Evolutionary conservation across 2,329 filamentous ascomycete species (phyloP).

Genomic region (Calonectria pseudoturangicola): DNA sequence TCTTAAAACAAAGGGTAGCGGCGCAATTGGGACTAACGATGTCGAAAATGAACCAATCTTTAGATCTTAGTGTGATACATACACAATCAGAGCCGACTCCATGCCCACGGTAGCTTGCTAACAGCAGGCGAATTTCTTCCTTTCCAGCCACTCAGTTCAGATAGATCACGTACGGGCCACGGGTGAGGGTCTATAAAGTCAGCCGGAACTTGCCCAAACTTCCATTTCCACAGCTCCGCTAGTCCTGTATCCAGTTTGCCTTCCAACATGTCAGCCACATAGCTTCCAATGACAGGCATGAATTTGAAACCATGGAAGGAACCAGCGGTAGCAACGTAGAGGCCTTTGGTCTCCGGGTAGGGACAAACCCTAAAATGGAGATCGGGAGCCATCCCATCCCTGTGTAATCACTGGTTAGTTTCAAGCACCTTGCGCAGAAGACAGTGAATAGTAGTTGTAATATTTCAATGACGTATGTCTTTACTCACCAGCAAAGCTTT

Average conservation of each 20-base stretch:
- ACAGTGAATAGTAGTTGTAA: background rate
- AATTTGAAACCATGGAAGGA: constrained; percentile 74
- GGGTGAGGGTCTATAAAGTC: constrained; percentile 50
- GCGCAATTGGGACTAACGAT: no score
- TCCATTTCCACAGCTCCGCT: constrained; percentile 61
- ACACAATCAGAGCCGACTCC: constrained; percentile 46
- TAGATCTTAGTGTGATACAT: background rate
- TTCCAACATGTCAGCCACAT: constrained; percentile 59
- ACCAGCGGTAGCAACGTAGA: constrained; percentile 71
- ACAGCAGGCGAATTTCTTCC: constrained; percentile 47
- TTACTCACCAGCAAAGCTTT: constrained; percentile 65
- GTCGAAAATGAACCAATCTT: no score
- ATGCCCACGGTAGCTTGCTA: constrained; percentile 51
- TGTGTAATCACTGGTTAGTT: constrained; percentile 33
- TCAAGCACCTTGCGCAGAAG: background rate
- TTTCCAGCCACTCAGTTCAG: constrained; percentile 48
- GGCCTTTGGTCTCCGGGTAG: constrained; percentile 51
- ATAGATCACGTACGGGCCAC: constrained; percentile 46
- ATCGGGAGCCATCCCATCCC: constrained; percentile 57
- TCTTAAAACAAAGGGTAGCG: no score
- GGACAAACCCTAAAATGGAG: constrained; percentile 54
- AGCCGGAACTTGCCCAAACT: constrained; percentile 44
- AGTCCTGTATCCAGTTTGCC: constrained; percentile 63
- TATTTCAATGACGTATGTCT: background rate
- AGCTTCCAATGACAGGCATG: constrained; percentile 71